Evolutionary conservation across 2,329 filamentous ascomycete species (phyloP).

Genomic region (Lecanicillium sp.): DNA sequence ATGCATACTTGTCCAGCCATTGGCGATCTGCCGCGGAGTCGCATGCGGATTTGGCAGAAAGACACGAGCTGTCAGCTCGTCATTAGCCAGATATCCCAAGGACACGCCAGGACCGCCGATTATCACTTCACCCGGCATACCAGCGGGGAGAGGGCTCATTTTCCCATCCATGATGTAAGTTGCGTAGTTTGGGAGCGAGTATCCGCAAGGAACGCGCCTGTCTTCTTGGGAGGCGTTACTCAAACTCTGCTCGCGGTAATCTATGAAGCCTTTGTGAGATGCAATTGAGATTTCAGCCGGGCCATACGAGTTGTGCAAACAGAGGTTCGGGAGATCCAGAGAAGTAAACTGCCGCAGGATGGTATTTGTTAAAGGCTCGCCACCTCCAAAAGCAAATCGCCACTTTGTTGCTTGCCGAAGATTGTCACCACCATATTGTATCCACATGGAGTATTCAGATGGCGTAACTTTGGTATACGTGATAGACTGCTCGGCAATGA

Average conservation of each 20-base stretch:
- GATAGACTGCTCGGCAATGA: conserved; percentile 23
- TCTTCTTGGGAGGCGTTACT: too few relatives aligned
- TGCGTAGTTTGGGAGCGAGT: conserved; percentile 17
- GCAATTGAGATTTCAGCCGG: conserved; percentile 19
- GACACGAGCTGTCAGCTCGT: conserved; percentile 11
- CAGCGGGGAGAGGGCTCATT: conserved; percentile 24
- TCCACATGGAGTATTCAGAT: conserved; percentile 13
- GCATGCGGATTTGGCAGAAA: conserved; percentile 9
- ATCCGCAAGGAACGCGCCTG: too few relatives aligned
- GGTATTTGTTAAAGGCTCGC: too few relatives aligned
- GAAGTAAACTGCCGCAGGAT: too few relatives aligned
- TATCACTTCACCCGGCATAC: conserved; percentile 22
- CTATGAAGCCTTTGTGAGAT: not conserved
- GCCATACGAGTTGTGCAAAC: conserved; percentile 23
- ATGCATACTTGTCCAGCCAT: conserved; percentile 22
- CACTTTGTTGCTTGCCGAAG: conserved; percentile 12
- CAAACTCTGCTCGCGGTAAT: not conserved
- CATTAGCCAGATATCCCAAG: conserved; percentile 27
- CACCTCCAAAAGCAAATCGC: conserved; percentile 11
- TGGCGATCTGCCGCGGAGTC: conserved; percentile 2
- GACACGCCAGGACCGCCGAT: conserved; percentile 21
- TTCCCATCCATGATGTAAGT: conserved; percentile 29
- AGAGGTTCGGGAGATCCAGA: too few relatives aligned
- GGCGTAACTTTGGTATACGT: conserved; percentile 10
- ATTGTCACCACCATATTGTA: conserved; percentile 12